These are phyloP conservation scores for Ceratobasidium sp. DNA, from an alignment of 1,284 basidiomycete species.

Conservation along the genomic window DNA sequence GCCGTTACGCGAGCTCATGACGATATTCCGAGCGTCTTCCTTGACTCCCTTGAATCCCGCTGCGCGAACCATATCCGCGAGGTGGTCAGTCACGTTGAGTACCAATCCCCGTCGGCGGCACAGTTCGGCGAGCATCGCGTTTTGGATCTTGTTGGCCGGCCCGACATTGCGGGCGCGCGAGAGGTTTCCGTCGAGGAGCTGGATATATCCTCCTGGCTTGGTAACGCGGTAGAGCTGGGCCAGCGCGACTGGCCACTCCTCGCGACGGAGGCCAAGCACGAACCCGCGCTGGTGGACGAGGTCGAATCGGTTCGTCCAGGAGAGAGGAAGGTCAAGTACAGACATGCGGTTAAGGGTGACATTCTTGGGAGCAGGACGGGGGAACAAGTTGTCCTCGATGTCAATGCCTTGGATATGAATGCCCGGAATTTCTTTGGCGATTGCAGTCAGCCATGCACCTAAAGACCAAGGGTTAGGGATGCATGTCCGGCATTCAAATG, in stretches of 20 bases:
- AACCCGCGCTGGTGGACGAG: conserved; percentile 45
- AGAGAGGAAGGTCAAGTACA: conserved; percentile 40
- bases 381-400: conserved; percentile 41
- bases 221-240: conserved; percentile 42
- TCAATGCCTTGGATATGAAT: conserved; percentile 42
- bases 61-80: conserved; percentile 29
- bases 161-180: conserved; percentile 33
- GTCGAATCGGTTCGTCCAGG: conserved; percentile 43
- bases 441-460: conserved; percentile 25
- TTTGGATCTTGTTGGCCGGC: conserved; percentile 22
- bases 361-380: conserved; percentile 33
- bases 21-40: conserved; percentile 23
- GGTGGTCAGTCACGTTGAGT: conserved; percentile 27
- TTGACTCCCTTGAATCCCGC: conserved; percentile 24
- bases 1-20: conserved; percentile 33
- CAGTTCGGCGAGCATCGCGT: conserved; percentile 29
- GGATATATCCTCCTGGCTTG: conserved; percentile 44
- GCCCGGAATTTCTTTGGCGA: conserved; percentile 21
- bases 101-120: conserved; percentile 22
- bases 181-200: conserved; percentile 44
- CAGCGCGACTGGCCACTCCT: conserved; percentile 43
- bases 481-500: conserved; percentile 2
- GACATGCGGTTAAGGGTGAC: conserved; percentile 40
- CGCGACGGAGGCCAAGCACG: conserved; percentile 39
- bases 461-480: background rate